Evolutionary conservation across 2,329 filamentous ascomycete genomes (phyloP).

Genomic region (Cryphonectria nitschkei): DNA sequence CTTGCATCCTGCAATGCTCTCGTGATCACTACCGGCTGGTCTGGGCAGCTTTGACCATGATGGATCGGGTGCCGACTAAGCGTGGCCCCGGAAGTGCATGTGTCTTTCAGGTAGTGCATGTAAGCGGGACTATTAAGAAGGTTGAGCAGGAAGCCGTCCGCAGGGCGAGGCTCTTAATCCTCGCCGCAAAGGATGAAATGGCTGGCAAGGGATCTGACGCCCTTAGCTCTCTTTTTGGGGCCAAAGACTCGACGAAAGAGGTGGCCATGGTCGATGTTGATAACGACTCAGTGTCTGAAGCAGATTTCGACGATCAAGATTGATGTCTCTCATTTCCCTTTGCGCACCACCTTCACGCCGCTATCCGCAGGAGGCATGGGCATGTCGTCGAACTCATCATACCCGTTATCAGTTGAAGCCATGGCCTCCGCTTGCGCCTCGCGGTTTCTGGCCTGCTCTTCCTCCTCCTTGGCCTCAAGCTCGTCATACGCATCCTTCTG

Average conservation of each 20-base stretch:
- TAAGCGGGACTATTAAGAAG: slow-evolving; percentile 92
- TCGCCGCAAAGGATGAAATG: slow-evolving; percentile 62
- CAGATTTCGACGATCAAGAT: slow-evolving; percentile 50
- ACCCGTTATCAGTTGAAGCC: slow-evolving; percentile 38
- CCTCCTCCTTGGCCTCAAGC: slow-evolving; percentile 73
- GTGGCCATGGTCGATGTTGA: slow-evolving; percentile 48
- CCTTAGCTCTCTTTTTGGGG: slow-evolving; percentile 37
- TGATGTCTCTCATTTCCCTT: slow-evolving; percentile 51
- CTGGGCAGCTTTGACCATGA: slow-evolving; percentile 86
- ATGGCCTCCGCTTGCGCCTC: slow-evolving; percentile 40
- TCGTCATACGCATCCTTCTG: slow-evolving; percentile 86
- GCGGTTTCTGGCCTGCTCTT: slow-evolving; percentile 68
- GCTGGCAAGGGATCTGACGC: slow-evolving; percentile 41
- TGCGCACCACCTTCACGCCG: slow-evolving; percentile 74
- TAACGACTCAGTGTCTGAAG: slow-evolving; percentile 50
- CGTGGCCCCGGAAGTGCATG: slow-evolving; percentile 61
- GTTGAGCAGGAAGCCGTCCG: slow-evolving; percentile 87
- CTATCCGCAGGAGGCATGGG: slow-evolving; percentile 55
- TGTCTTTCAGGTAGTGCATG: slow-evolving; percentile 81
- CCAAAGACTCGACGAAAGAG: slow-evolving; percentile 37
- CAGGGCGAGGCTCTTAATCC: slow-evolving; percentile 72
- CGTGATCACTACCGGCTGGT: slow-evolving; percentile 83
- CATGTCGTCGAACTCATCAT: slow-evolving; percentile 54
- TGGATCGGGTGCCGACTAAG: slow-evolving; percentile 67
- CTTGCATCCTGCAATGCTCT: slow-evolving; percentile 84